These are phyloP conservation scores for Tulasnella sp. DNA, from an alignment of 768 basidiomycete species.

Conservation along the genomic window DNA sequence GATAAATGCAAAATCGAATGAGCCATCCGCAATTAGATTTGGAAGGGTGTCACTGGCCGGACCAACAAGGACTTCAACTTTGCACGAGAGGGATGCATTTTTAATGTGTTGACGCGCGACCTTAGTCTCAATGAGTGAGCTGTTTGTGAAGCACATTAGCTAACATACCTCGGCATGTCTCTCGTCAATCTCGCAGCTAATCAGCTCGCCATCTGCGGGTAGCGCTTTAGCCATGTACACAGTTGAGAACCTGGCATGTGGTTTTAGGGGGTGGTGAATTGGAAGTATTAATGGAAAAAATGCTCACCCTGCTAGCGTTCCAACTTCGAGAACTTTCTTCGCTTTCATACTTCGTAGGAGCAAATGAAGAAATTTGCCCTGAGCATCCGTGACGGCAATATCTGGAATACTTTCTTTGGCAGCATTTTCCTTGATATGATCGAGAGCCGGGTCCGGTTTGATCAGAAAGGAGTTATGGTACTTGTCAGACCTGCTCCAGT, in stretches of 20 bases:
- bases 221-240: slow-evolving; percentile 25
- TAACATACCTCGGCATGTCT: slow-evolving; percentile 23
- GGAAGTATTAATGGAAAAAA: not conserved
- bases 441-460: slow-evolving; percentile 14
- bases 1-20: slow-evolving; percentile 57
- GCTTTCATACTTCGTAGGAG: slow-evolving; percentile 39
- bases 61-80: slow-evolving; percentile 37
- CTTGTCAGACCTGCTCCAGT: slow-evolving; percentile 11
- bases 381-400: slow-evolving; percentile 23
- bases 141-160: not conserved
- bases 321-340: slow-evolving; percentile 49
- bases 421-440: slow-evolving; percentile 11
- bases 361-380: slow-evolving; percentile 47
- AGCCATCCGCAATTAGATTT: slow-evolving; percentile 34
- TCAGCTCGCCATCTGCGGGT: slow-evolving; percentile 24
- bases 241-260: slow-evolving; percentile 21
- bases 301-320: slow-evolving; percentile 49
- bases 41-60: slow-evolving; percentile 39
- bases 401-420: slow-evolving; percentile 13
- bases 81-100: slow-evolving; percentile 37
- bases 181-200: slow-evolving; percentile 25
- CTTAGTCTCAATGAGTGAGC: slow-evolving; percentile 18
- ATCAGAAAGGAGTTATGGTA: slow-evolving; percentile 15
- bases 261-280: not conserved
- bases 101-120: slow-evolving; percentile 46